Evolutionary conservation across 495 filamentous ascomycete species (phyloP).

Genomic region (Chaetomidium leptoderma): DNA sequence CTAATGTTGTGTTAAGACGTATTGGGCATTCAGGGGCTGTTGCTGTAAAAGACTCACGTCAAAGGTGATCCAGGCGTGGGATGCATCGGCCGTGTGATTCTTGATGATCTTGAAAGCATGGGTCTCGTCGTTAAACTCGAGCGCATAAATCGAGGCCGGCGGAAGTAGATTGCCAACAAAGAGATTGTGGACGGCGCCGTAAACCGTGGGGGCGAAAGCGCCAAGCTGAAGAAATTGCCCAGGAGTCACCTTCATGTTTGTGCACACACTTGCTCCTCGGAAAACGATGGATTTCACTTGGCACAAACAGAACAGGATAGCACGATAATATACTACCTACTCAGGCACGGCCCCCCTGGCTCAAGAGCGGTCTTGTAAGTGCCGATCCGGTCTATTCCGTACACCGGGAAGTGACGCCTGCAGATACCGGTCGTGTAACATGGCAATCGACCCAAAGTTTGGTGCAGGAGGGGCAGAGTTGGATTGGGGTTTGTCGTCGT

Average conservation of each 20-base stretch:
- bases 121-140: constrained; percentile 34
- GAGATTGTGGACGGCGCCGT: constrained; percentile 8
- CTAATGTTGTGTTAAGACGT: constrained; percentile 15
- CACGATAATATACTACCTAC: too few species aligned
- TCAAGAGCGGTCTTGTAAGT: too few species aligned
- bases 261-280: neutral
- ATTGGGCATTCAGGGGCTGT: neutral
- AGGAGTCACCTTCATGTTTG: neutral
- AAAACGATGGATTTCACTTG: neutral
- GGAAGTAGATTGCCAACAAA: constrained; percentile 19
- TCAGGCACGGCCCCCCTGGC: too few species aligned
- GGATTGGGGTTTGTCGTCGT: too few species aligned
- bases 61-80: constrained; percentile 36
- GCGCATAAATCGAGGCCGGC: constrained; percentile 19
- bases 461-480: too few species aligned
- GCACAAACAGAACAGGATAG: too few species aligned
- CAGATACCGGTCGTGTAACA: too few species aligned
- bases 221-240: too few species aligned
- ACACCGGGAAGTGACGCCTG: too few species aligned
- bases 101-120: constrained; percentile 19
- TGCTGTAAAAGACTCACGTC: constrained; percentile 25
- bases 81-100: constrained; percentile 21
- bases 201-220: neutral
- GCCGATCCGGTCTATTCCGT: too few species aligned
- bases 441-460: too few species aligned